phyloP scores from a whole-genome alignment of 169 alveolate genomes.

The Eimeria zaria region DNA sequence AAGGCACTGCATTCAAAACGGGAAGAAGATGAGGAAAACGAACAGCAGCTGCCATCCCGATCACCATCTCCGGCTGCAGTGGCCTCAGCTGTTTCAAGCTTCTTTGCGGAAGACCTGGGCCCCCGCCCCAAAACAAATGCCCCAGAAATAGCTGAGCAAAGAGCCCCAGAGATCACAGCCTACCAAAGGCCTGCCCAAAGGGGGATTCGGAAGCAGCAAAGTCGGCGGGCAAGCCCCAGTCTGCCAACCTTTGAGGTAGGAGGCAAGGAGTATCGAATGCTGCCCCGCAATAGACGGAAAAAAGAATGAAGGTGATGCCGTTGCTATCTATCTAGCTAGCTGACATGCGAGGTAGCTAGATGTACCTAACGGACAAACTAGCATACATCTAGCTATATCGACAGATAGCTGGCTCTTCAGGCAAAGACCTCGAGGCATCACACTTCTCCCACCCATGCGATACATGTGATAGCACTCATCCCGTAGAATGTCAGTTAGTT shows the following conservation, averaged over 20 bases:
- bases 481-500: not conserved
- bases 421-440: not conserved
- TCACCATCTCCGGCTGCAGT: constrained; percentile 2
- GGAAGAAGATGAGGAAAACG: not conserved
- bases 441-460: not conserved
- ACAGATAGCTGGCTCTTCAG: not conserved
- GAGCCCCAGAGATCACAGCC: not conserved
- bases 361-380: not conserved
- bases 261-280: constrained; percentile 66
- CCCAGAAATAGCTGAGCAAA: constrained; percentile 50
- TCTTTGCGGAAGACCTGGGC: constrained; percentile 49
- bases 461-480: not conserved
- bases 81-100: constrained; percentile 1
- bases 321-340: not conserved
- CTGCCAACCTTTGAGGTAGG: constrained; percentile 67
- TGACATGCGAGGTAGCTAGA: not conserved
- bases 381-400: no score
- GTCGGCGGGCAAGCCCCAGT: constrained; percentile 39
- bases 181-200: not conserved
- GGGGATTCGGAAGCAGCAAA: not conserved
- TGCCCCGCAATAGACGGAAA: constrained; percentile 43
- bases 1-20: not conserved
- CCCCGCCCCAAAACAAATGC: constrained; percentile 67
- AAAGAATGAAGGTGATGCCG: not conserved
- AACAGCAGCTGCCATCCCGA: not conserved